These are phyloP conservation scores for Aegilops sharonensis DNA, from an alignment of 176 grass and related monocot species.

Conservation along the genomic window DNA sequence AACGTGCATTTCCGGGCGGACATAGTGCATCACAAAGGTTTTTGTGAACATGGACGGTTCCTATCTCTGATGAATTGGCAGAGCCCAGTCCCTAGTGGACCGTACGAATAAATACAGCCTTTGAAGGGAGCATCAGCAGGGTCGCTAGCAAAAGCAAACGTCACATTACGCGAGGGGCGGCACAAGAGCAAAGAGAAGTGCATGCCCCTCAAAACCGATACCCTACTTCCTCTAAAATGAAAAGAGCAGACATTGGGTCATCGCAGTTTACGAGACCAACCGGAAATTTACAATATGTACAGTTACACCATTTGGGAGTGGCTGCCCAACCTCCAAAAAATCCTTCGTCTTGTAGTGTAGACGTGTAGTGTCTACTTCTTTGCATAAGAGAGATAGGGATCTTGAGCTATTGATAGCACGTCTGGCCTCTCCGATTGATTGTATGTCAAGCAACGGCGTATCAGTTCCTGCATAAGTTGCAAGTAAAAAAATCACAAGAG, in stretches of 20 bases:
- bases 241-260: constrained; percentile 39
- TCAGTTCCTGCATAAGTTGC: constrained; percentile 65
- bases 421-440: constrained; percentile 95
- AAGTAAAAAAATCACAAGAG: neutral
- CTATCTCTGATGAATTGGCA: neutral
- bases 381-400: constrained; percentile 89
- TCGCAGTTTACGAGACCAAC: constrained; percentile 2
- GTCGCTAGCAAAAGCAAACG: neutral
- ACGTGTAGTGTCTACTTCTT: constrained; percentile 57
- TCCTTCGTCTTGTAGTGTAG: constrained; percentile 5
- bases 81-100: neutral
- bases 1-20: neutral
- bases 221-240: constrained; percentile 23
- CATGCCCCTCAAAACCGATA: constrained; percentile 22
- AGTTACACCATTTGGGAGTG: constrained; percentile 31
- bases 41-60: neutral
- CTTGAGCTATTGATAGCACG: constrained; percentile 89
- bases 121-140: neutral
- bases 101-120: constrained; percentile 17
- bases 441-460: constrained; percentile 92
- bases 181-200: constrained; percentile 9
- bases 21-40: neutral
- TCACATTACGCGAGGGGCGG: neutral
- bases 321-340: neutral
- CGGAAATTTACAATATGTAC: constrained; percentile 82